phyloP scores from a whole-genome alignment of 2,329 filamentous ascomycete species.

The Penicillium expansum region DNA sequence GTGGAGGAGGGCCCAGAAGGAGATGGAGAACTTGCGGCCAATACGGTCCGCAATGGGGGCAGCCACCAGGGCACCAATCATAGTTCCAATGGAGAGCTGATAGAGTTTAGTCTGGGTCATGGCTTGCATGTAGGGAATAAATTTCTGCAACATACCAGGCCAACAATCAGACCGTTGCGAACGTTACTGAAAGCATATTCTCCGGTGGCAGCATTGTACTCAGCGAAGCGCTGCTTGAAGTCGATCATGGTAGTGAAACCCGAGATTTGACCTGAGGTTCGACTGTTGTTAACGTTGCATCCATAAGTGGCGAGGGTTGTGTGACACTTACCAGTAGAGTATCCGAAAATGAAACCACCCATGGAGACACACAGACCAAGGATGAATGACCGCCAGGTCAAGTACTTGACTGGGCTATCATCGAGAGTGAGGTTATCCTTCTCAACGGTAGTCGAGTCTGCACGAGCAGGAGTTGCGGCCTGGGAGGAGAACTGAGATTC shows the following conservation, averaged over 20 bases:
- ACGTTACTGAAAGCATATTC: constrained; percentile 45
- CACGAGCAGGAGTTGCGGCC: constrained; percentile 32
- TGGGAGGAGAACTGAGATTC: constrained; percentile 34
- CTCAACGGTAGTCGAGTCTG: constrained; percentile 31
- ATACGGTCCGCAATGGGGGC: constrained; percentile 47
- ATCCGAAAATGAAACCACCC: constrained; percentile 50
- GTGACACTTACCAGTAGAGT: constrained; percentile 38
- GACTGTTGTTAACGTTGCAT: constrained; percentile 4
- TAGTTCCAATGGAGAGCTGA: constrained; percentile 46
- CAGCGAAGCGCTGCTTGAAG: constrained; percentile 44
- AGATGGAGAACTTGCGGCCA: constrained; percentile 47
- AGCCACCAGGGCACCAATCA: constrained; percentile 43
- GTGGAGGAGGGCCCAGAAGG: constrained; percentile 46
- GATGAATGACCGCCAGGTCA: constrained; percentile 45
- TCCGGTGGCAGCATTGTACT: constrained; percentile 29
- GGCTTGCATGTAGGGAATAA: not conserved
- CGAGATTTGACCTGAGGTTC: constrained; percentile 41
- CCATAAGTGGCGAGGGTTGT: not conserved
- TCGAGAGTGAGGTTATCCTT: constrained; percentile 36
- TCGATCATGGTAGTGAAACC: constrained; percentile 49
- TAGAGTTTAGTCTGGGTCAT: constrained; percentile 8
- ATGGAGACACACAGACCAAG: constrained; percentile 48
- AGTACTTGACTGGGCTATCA: constrained; percentile 43
- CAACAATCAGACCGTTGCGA: constrained; percentile 46
- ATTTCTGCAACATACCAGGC: constrained; percentile 35